Base-by-base conservation (phyloP, 306 rosid species). In the Morella rubra region DNA sequence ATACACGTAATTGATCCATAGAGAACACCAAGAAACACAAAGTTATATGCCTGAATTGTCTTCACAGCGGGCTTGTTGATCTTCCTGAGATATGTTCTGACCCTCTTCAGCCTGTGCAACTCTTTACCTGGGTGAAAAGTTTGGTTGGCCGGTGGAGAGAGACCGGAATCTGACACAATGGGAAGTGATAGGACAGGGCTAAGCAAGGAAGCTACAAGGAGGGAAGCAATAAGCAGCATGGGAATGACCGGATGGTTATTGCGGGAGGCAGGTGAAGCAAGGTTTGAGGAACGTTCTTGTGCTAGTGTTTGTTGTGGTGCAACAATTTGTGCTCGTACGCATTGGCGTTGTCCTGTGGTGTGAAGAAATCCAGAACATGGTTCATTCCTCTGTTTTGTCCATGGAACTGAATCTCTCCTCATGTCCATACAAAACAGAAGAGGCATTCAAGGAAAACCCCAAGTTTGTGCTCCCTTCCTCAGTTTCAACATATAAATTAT, bases 11-110 rank as follows among this genome's bases (percentile, higher is more conserved):
- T 27, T 12, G 8, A 66, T 9, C 6, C 22, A 65, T 41, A 65
- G 49, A 65, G 19, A 65, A 65, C 50, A 42, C 16, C 44, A 44
- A 37, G 50, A 42, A 66, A 42, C 27, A 42, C 41, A 51, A 27
- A 67, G 73, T 53, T 16, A 80, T 56, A 55, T 83, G 87, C 98
- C 99, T 92, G 86, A 78, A 96, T 91, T 53, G 92, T 96, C 86
- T 96, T 96, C 78, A 92, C 46, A n/a, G 90, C 64, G 50, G 98
- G 91, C 88, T 89, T 96, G 91, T 88, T 96, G 82, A 95, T 86
- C 79, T 81, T 92, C 75, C 44, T 82, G 47, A 95, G 80, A n/a
- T 88, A 86, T 55, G 88, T 74, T 61, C 75, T 80, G 79, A 84
- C 83, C 59, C 77, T 83, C 49, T 27, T 83, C 16, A 83, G 71